Percentiles rank a stretch among this genome's conserved stretches.
These are phyloP conservation scores for Globisporangium viniferum DNA, from an alignment of 352 stramenopile species.

Conservation along the genomic window DNA sequence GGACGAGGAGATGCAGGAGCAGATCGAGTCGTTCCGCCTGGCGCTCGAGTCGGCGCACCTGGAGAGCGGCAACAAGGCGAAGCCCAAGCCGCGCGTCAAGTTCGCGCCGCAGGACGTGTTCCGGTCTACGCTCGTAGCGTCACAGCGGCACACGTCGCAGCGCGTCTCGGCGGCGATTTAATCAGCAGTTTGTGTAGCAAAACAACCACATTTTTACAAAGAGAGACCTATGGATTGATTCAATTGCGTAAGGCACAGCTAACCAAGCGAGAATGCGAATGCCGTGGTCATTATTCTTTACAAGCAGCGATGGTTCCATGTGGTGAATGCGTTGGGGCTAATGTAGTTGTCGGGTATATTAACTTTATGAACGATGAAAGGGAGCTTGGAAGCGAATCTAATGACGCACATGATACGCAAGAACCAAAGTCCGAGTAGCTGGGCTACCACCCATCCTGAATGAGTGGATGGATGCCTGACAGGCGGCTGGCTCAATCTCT, in stretches of 20 bases:
- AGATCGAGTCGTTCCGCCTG: constrained; percentile 75
- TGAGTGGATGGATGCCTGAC: not conserved
- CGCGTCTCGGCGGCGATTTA: constrained; percentile 18
- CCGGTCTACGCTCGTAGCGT: constrained; percentile 38
- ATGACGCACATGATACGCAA: not conserved
- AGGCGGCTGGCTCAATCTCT: not conserved
- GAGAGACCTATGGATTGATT: not conserved
- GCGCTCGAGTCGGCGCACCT: constrained; percentile 73
- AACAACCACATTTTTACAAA: not conserved
- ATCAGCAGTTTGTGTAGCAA: not conserved
- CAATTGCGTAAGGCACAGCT: not conserved
- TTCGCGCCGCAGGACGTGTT: constrained; percentile 78
- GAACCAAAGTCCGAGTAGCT: not conserved
- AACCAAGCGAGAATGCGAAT: not conserved
- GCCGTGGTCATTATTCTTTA: not conserved
- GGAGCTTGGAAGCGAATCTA: not conserved
- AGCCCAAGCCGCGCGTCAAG: constrained; percentile 59
- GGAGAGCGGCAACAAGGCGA: constrained; percentile 53
- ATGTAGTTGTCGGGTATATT: not conserved
- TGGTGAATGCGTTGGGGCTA: not conserved
- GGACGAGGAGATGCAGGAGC: constrained; percentile 68
- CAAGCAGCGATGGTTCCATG: not conserved
- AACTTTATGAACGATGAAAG: constrained; percentile 6
- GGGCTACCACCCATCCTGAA: not conserved
- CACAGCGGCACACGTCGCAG: constrained; percentile 21